phyloP scores from a whole-genome alignment of 2,329 filamentous ascomycete genomes.

The Aspergillus tubingensis region DNA sequence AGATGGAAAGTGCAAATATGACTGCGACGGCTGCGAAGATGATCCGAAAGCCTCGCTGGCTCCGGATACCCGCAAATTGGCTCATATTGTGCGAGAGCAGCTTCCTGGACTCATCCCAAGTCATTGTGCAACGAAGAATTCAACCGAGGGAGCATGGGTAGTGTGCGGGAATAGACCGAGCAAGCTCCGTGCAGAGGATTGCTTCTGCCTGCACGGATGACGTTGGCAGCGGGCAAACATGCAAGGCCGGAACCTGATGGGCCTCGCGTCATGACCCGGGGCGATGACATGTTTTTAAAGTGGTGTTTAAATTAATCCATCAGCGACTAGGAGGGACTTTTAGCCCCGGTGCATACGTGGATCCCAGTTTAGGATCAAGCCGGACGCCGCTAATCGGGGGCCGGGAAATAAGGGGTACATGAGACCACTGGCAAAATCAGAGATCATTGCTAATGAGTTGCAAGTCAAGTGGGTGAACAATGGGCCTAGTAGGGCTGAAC shows the following conservation, averaged over 20 bases:
- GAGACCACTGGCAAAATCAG: background rate
- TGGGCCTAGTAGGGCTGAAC: too few species aligned
- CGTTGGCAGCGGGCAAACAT: conserved; percentile 1
- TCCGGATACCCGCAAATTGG: background rate
- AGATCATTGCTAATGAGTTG: background rate
- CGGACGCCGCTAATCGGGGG: background rate
- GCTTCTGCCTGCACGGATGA: conserved; percentile 6
- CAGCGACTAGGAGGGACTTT: background rate
- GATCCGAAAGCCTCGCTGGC: background rate
- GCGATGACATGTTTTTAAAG: background rate
- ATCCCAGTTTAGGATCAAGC: background rate
- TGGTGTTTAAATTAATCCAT: background rate
- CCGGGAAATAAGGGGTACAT: background rate
- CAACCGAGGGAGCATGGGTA: background rate
- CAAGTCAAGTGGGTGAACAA: background rate
- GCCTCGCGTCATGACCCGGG: background rate
- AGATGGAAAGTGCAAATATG: background rate
- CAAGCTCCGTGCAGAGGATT: background rate
- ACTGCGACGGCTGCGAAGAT: background rate
- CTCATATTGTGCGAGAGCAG: conserved; percentile 1
- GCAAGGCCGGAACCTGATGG: background rate
- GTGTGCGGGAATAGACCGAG: background rate
- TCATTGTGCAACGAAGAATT: background rate
- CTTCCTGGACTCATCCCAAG: background rate
- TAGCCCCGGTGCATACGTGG: background rate